phyloP scores from a whole-genome alignment of 164 flowering plant genomes.

The Magnolia sinica region DNA sequence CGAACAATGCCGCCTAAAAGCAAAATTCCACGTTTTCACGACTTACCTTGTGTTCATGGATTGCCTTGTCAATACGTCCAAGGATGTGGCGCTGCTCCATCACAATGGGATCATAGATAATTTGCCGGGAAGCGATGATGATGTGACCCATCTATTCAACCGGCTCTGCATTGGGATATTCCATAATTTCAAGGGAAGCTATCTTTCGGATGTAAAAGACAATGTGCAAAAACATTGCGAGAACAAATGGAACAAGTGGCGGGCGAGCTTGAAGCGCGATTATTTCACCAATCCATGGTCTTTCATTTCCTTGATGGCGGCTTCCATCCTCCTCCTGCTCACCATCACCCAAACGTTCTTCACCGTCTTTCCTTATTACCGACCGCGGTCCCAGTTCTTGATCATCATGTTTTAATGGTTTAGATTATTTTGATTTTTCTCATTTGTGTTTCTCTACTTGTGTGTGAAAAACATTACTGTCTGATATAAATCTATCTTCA shows the following conservation, averaged over 20 bases:
- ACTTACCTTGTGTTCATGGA: slow-evolving; percentile 1
- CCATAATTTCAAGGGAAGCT: not conserved
- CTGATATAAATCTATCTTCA: no score
- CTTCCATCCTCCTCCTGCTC: slow-evolving; percentile 40
- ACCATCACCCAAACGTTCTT: slow-evolving; percentile 41
- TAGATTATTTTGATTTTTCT: no score
- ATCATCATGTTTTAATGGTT: no score
- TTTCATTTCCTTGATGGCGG: slow-evolving; percentile 39
- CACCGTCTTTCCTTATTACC: slow-evolving; percentile 25
- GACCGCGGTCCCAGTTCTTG: not conserved
- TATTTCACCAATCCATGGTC: slow-evolving; percentile 65
- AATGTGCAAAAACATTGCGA: not conserved
- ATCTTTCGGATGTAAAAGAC: not conserved
- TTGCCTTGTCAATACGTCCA: slow-evolving; percentile 1
- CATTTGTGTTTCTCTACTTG: no score
- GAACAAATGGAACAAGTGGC: no score
- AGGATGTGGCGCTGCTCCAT: slow-evolving; percentile 21
- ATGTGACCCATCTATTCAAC: slow-evolving; percentile 21
- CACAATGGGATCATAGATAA: slow-evolving; percentile 19
- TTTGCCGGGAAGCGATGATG: slow-evolving; percentile 22
- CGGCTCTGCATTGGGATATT: not conserved
- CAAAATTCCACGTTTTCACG: not conserved
- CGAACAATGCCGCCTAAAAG: slow-evolving; percentile 16
- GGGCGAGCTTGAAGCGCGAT: slow-evolving; percentile 32
- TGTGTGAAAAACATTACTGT: no score